A percentile compares a stretch with the other conserved stretches of the same genome.
phyloP scores from a whole-genome alignment of 169 alveolate species.

The Plasmodium berghei region DNA sequence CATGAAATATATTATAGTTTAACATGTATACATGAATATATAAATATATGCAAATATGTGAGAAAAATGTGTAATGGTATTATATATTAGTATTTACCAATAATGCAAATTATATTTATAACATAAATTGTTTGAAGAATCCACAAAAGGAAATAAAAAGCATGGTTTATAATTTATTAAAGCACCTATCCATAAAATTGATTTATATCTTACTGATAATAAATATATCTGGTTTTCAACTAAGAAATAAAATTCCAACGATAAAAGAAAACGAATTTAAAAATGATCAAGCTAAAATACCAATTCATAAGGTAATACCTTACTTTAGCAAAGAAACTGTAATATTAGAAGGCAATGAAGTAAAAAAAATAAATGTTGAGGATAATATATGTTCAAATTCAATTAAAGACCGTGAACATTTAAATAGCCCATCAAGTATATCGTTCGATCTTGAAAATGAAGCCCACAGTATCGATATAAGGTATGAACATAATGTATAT shows the following conservation, averaged over 20 bases:
- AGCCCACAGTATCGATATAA: neutral
- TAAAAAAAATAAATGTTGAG: conserved; percentile 26
- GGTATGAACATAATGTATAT: conserved; percentile 9
- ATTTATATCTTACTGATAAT: conserved; percentile 13
- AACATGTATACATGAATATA: neutral
- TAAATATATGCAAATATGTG: neutral
- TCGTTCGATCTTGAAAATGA: conserved; percentile 3
- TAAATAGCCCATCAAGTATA: conserved; percentile 7
- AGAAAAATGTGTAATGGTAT: no score
- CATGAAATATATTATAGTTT: no score
- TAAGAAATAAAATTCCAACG: conserved; percentile 3
- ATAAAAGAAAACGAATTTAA: neutral
- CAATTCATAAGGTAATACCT: conserved; percentile 20
- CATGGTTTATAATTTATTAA: conserved; percentile 3
- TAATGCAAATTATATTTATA: no score
- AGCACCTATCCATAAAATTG: conserved; percentile 5
- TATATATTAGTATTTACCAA: no score
- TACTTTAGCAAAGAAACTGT: conserved; percentile 26
- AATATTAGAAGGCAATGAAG: conserved; percentile 15
- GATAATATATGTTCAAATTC: conserved; percentile 28
- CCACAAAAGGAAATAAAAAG: conserved; percentile 32
- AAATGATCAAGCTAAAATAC: conserved; percentile 1
- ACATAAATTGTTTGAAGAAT: conserved; percentile 5
- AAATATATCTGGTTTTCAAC: neutral
- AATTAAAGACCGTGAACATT: conserved; percentile 10